Evolutionary conservation across 805 yeast species (phyloP).

Genomic region (Blastobotrys chiropterorum): DNA sequence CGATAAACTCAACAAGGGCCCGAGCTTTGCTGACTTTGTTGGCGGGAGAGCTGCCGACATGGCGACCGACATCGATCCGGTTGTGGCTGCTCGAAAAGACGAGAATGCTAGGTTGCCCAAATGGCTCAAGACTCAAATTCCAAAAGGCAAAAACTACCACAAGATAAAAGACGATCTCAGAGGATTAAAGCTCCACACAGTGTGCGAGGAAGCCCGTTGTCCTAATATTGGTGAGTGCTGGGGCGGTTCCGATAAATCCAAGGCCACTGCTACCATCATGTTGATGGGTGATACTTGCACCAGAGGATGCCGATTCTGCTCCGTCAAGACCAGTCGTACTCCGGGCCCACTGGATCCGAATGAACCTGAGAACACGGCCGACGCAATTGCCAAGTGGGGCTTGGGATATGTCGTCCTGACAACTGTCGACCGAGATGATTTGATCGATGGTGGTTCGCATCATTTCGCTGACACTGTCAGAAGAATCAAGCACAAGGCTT

Average conservation of each 20-base stretch:
- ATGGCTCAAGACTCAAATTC: constrained; percentile 95
- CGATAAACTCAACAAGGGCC: constrained; percentile 73
- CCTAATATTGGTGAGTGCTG: constrained; percentile 99
- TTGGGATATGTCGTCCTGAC: constrained; percentile 95
- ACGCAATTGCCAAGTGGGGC: constrained; percentile 96
- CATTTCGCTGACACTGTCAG: constrained; percentile 86
- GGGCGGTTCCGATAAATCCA: constrained; percentile 89
- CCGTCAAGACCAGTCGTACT: constrained; percentile 84
- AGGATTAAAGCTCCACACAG: constrained; percentile 86
- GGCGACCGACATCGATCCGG: constrained; percentile 53
- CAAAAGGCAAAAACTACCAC: constrained; percentile 84
- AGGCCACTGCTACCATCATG: constrained; percentile 97
- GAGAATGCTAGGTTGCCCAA: constrained; percentile 62
- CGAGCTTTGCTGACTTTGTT: constrained; percentile 88
- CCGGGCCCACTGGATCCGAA: constrained; percentile 90
- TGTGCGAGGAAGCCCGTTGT: constrained; percentile 97
- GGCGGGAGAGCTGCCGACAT: constrained; percentile 68
- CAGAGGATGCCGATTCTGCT: constrained; percentile 97
- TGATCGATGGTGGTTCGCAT: constrained; percentile 85
- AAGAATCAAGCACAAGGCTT: constrained; percentile 79
- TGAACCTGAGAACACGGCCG: constrained; percentile 98
- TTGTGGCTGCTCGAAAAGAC: constrained; percentile 35
- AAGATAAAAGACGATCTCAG: constrained; percentile 78
- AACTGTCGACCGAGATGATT: constrained; percentile 95
- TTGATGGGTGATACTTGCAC: constrained; percentile 98